Percentiles rank a stretch among this genome's conserved stretches.
phyloP scores from a whole-genome alignment of 2,329 filamentous ascomycete genomes.

The Cladophialophora immunda region DNA sequence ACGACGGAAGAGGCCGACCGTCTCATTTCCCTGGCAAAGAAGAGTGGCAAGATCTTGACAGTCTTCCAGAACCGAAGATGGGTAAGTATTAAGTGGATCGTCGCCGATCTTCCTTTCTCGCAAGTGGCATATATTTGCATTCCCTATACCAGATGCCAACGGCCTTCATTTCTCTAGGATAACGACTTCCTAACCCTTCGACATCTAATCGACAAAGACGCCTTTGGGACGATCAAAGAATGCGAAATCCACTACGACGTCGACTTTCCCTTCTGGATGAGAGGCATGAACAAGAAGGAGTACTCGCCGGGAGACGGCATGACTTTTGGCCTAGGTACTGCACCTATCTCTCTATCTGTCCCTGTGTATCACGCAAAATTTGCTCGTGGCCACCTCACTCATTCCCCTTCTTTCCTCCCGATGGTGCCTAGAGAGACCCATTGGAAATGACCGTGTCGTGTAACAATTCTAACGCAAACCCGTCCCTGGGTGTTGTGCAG shows the following conservation, averaged over 20 bases:
- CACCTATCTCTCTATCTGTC: neutral
- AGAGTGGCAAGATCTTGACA: constrained; percentile 63
- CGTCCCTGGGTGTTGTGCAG: neutral
- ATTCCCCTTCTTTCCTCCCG: too few species aligned
- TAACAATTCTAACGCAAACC: neutral
- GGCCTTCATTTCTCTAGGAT: constrained; percentile 64
- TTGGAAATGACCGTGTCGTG: neutral
- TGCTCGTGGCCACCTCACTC: neutral
- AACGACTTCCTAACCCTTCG: constrained; percentile 76
- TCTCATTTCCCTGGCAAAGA: constrained; percentile 65
- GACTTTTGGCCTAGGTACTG: constrained; percentile 73
- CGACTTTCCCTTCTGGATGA: constrained; percentile 49
- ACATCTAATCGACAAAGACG: constrained; percentile 66
- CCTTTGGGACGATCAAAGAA: constrained; percentile 75
- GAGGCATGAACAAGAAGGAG: constrained; percentile 58
- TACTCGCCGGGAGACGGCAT: constrained; percentile 71
- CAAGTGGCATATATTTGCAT: neutral
- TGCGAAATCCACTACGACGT: constrained; percentile 83
- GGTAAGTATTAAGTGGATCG: constrained; percentile 14
- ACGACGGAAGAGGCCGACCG: constrained; percentile 72
- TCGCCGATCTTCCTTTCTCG: neutral
- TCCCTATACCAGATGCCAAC: neutral
- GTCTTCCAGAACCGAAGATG: constrained; percentile 76
- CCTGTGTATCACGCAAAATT: neutral
- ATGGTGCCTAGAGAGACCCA: too few species aligned